These are phyloP conservation scores for Candida freyschussii DNA, from an alignment of 1,139 yeast species.

Conservation along the genomic window DNA sequence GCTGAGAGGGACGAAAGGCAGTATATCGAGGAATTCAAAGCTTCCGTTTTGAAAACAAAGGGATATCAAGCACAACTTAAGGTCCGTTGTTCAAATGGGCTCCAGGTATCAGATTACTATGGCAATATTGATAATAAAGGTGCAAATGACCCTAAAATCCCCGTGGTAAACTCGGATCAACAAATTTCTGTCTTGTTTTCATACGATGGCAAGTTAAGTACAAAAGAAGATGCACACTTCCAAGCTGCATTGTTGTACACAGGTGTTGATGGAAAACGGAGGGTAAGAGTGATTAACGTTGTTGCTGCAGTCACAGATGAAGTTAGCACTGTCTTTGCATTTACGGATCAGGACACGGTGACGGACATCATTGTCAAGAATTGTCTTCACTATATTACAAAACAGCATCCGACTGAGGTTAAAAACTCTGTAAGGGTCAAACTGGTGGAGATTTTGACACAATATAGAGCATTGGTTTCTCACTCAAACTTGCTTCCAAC, in stretches of 20 bases:
- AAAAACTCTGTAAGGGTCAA: conserved; percentile 61
- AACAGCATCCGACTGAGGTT: conserved; percentile 50
- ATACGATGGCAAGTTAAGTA: conserved; percentile 72
- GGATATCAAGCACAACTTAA: conserved; percentile 86
- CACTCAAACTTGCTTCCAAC: conserved; percentile 47
- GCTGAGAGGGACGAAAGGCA: conserved; percentile 67
- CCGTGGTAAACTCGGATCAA: conserved; percentile 61
- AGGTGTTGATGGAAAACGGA: conserved; percentile 66
- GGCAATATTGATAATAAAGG: conserved; percentile 41
- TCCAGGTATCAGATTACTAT: conserved; percentile 76
- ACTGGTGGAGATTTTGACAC: conserved; percentile 68
- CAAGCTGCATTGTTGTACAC: conserved; percentile 90
- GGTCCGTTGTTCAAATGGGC: conserved; percentile 83
- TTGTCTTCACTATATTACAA: conserved; percentile 31
- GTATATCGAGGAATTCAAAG: conserved; percentile 55
- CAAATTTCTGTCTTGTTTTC: conserved; percentile 66
- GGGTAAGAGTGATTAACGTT: conserved; percentile 78
- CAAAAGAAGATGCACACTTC: conserved; percentile 78
- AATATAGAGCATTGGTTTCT: conserved; percentile 59
- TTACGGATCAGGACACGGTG: conserved; percentile 81
- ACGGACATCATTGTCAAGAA: conserved; percentile 71
- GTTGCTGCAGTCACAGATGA: conserved; percentile 80
- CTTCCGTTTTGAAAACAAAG: conserved; percentile 38
- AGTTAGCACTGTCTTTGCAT: conserved; percentile 68
- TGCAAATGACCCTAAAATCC: conserved; percentile 60